Evolutionary conservation across 139 green algal species (phyloP).

Genomic region (Coccomyxa sp.): DNA sequence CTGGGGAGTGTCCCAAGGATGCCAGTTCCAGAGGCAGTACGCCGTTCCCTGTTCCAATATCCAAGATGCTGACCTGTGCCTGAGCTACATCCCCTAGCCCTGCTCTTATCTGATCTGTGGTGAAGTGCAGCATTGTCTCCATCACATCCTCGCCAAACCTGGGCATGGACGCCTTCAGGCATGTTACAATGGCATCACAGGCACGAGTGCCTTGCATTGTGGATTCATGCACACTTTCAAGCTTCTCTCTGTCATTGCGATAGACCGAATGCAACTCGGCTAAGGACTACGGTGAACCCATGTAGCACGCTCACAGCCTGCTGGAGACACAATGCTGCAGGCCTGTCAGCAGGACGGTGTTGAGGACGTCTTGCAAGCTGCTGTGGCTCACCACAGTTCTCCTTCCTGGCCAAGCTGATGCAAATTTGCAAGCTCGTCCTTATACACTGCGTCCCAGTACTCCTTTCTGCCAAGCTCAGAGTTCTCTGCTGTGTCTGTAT

Average conservation of each 20-base stretch:
- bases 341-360: no score
- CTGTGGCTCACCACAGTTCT: slow-evolving; percentile 13
- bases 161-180: neutral
- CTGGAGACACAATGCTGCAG: neutral
- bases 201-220: neutral
- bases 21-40: slow-evolving; percentile 33
- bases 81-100: neutral
- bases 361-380: no score
- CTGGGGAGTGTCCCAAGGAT: slow-evolving; percentile 16
- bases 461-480: slow-evolving; percentile 14
- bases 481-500: neutral
- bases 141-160: slow-evolving; percentile 26
- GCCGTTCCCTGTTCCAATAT: slow-evolving; percentile 43
- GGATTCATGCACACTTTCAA: neutral
- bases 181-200: neutral
- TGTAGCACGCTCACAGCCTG: neutral
- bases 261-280: no score
- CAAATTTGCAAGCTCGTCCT: slow-evolving; percentile 12
- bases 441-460: slow-evolving; percentile 21
- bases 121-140: slow-evolving; percentile 5
- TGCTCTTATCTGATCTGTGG: neutral
- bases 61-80: slow-evolving; percentile 13
- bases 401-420: slow-evolving; percentile 16
- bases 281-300: neutral
- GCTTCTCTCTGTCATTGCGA: neutral